A percentile compares a stretch with the other conserved stretches of the same genome.
Evolutionary conservation across 2,329 filamentous ascomycete species (phyloP).

Genomic region (Fusarium pininemorale): DNA sequence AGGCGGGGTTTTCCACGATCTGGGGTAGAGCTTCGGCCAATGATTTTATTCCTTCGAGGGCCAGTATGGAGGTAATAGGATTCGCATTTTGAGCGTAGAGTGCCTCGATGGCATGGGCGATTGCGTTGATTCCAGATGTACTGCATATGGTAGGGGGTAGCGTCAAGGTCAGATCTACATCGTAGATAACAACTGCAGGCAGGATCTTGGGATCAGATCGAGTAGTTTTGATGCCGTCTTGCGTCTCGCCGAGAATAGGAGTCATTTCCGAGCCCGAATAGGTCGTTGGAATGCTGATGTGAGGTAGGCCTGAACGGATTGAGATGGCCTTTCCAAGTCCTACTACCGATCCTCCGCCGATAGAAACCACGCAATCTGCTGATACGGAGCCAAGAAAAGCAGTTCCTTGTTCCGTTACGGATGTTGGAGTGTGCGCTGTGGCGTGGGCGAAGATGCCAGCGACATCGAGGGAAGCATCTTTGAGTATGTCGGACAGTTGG

Average conservation of each 20-base stretch:
- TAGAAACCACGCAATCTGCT: not conserved
- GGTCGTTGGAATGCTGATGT: not conserved
- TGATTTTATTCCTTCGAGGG: not conserved
- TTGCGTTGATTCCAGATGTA: not conserved
- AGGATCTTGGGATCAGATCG: not conserved
- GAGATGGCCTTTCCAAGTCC: not conserved
- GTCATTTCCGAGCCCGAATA: not conserved
- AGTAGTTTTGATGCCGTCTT: not conserved
- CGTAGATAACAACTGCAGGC: not conserved
- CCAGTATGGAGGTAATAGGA: not conserved
- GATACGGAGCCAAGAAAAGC: not conserved
- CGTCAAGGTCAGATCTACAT: not conserved
- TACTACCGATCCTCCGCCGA: not conserved
- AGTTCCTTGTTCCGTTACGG: not conserved
- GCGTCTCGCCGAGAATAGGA: not conserved
- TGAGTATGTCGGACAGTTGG: not conserved
- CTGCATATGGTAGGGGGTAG: not conserved
- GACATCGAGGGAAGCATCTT: not conserved
- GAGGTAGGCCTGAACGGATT: accelerated
- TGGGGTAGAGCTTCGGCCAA: not conserved
- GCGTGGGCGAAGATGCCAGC: not conserved
- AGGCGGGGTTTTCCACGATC: not conserved
- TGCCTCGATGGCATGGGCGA: not conserved
- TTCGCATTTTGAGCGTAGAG: not conserved
- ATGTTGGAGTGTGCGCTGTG: not conserved